A percentile compares a stretch with the other conserved stretches of the same genome.
These are phyloP conservation scores for Sporothrix inflata DNA, from an alignment of 2,329 filamentous ascomycete genomes.

Conservation along the genomic window DNA sequence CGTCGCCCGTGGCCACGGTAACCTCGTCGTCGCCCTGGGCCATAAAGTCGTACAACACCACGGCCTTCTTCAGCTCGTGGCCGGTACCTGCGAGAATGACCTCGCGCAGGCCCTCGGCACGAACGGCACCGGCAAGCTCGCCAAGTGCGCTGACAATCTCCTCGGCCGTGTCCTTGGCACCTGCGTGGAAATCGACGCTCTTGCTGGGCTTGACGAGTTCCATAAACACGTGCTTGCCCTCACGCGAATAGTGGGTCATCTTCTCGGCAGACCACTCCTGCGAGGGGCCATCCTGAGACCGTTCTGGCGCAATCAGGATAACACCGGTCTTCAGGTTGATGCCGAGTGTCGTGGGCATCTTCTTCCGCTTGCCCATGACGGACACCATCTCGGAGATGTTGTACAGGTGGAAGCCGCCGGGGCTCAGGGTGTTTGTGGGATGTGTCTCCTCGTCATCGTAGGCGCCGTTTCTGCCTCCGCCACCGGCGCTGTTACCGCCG, in stretches of 20 bases:
- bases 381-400: constrained; percentile 98
- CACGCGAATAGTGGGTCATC: constrained; percentile 95
- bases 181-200: constrained; percentile 95
- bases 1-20: constrained; percentile 84
- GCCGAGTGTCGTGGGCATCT: constrained; percentile 97
- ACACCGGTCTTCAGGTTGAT: constrained; percentile 86
- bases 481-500: background rate
- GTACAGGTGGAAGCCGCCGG: constrained; percentile 88
- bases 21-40: constrained; percentile 97
- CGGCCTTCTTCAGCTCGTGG: constrained; percentile 74
- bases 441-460: constrained; percentile 43
- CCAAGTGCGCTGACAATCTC: constrained; percentile 89
- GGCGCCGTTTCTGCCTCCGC: constrained; percentile 31
- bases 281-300: constrained; percentile 76
- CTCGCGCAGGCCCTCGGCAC: constrained; percentile 81
- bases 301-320: constrained; percentile 89
- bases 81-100: constrained; percentile 80
- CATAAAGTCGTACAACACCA: constrained; percentile 93
- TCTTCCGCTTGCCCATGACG: constrained; percentile 95
- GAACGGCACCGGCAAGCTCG: constrained; percentile 83
- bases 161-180: constrained; percentile 92
- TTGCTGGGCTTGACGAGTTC: constrained; percentile 91
- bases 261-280: constrained; percentile 94
- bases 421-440: constrained; percentile 51
- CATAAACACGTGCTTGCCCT: constrained; percentile 97